A percentile compares a stretch with the other conserved stretches of the same genome.
These are phyloP conservation scores for Silene coronaria DNA, from an alignment of 179 eudicot genomes.

Conservation along the genomic window DNA sequence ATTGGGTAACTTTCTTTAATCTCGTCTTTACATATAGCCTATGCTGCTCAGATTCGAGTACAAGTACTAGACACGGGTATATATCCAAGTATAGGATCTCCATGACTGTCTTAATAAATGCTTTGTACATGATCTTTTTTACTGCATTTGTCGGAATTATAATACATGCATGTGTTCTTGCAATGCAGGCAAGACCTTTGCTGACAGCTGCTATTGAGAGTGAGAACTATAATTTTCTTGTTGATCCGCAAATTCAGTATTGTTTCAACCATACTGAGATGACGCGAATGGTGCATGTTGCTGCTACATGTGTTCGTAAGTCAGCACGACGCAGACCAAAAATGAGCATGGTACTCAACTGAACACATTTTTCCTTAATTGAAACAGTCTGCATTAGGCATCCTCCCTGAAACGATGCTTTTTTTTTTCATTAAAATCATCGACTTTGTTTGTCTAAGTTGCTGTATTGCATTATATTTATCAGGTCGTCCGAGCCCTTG, in stretches of 20 bases:
- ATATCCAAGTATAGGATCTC: not conserved
- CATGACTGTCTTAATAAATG: no score
- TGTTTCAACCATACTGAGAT: conserved; percentile 35
- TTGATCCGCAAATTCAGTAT: conserved; percentile 30
- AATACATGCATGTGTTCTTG: not conserved
- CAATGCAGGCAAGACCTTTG: conserved; percentile 35
- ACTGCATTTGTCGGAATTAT: not conserved
- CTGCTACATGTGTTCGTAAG: conserved; percentile 37
- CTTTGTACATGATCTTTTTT: no score
- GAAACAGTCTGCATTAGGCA: no score
- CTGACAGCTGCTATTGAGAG: conserved; percentile 34
- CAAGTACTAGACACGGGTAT: no score
- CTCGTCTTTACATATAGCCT: no score
- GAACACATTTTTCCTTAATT: not conserved
- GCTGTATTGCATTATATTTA: not conserved
- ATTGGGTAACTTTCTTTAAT: conserved; percentile 44
- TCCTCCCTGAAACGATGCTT: no score
- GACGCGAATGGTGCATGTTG: conserved; percentile 38
- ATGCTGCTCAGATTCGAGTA: no score
- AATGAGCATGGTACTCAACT: conserved; percentile 36
- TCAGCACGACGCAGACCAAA: conserved; percentile 33
- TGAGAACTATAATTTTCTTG: conserved; percentile 28
- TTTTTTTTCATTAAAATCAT: no score
- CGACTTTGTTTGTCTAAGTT: no score
- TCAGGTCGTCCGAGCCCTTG: conserved; percentile 84